Conservation (phyloP, 129 eudicot species). For the Saussurea involucrata region DNA sequence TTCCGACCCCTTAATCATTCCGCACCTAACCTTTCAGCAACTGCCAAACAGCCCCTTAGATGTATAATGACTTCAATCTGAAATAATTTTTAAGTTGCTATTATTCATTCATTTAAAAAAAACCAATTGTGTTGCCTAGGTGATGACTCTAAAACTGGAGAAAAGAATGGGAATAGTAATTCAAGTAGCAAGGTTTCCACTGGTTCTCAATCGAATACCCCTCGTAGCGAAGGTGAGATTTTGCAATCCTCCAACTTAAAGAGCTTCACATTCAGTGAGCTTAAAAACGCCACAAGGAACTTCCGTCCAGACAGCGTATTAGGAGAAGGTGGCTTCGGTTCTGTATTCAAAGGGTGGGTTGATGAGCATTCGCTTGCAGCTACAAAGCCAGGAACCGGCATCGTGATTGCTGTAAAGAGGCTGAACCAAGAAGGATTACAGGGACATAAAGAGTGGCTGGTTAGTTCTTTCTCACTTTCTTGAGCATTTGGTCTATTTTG, state of each 20-base stretch:
- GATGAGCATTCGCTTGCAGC: conserved; percentile 70
- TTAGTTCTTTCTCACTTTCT: conserved; percentile 32
- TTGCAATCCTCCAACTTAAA: conserved; percentile 65
- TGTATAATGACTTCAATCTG: not conserved
- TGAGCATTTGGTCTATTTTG: not conserved
- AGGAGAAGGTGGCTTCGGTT: conserved; percentile 90
- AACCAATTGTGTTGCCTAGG: conserved; percentile 24
- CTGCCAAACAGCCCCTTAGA: no score
- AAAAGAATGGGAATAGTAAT: conserved; percentile 50
- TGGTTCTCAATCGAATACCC: conserved; percentile 52
- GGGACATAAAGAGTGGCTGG: conserved; percentile 93
- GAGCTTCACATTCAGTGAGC: conserved; percentile 61
- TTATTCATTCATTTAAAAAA: not conserved
- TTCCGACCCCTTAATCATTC: no score
- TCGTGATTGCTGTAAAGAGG: conserved; percentile 76
- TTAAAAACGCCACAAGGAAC: conserved; percentile 61
- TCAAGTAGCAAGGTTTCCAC: conserved; percentile 58
- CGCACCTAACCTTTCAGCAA: no score
- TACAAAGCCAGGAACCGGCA: conserved; percentile 61
- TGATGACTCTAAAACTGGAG: conserved; percentile 43
- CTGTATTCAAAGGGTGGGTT: conserved; percentile 88
- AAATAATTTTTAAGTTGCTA: not conserved
- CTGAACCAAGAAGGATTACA: conserved; percentile 83
- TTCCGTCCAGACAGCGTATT: conserved; percentile 78
- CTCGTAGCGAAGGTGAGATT: conserved; percentile 79